Base-by-base conservation (phyloP, 2,329 filamentous ascomycete genomes). In the Arthrobotrys iridis region DNA sequence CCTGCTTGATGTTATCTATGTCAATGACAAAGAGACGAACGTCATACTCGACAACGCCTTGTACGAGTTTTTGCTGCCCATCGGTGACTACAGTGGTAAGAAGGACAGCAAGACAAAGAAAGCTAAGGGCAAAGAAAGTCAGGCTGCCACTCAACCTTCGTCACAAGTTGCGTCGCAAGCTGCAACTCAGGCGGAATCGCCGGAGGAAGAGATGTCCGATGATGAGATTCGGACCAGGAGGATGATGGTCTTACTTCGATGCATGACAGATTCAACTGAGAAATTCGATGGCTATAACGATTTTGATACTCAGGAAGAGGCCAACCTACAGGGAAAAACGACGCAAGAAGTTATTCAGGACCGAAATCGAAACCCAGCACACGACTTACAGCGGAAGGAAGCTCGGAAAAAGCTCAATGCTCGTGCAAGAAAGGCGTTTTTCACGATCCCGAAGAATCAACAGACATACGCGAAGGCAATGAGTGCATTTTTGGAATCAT, bases 1-100 rank as follows among this genome's bases (percentile, higher is more conserved):
- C 76, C 93, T 99, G 46, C 88, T 97, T 77, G 93, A 93, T 80
- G 90, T 91, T 0, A 93, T 91, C 80, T 99, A 97, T 81, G 91
- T 93, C 74, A 97, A 97, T 80, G 93, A 97, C 80, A 84, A 85
- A 0, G 93, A 97, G 77, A 88, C 97, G 60, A 95, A 96, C 79
- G 87, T 93, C 18, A 85, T 96, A 37, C 86, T 98, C 18, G 93
- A 97, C 78, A 88, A 90, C 62, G 92, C 94, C 30, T 85, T 96
- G 76, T 96, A 91, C 80, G 94, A 98, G 79, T 91, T 89, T 48
- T 86, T 99, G 7, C 85, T 99, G n/a, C 95, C 95, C 0, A 85
- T 98, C n/a, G 88, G 87, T 28, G 99, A 93, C 79, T 95, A 95
- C 4, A 89, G 82, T 18, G 82, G 85, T 46, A 79, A 81, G 18